phyloP scores from a whole-genome alignment of 441 rosid genomes.

The Rhodomyrtus psidioides region DNA sequence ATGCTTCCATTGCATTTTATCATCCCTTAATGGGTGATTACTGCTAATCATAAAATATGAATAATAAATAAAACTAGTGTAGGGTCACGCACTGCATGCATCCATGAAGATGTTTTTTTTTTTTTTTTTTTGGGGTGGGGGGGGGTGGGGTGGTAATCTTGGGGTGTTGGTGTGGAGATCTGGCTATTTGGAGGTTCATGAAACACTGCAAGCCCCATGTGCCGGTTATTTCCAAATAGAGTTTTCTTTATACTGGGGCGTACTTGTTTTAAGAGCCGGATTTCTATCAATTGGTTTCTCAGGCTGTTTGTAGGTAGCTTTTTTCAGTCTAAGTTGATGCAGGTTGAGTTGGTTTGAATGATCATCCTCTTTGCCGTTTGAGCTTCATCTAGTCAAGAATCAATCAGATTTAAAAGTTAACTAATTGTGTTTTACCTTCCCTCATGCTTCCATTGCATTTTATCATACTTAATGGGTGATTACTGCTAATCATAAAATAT shows the following conservation, averaged over 20 bases:
- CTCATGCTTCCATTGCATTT: not conserved
- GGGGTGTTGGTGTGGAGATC: not conserved
- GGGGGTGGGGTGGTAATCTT: no score
- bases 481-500: not conserved
- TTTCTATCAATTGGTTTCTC: not conserved
- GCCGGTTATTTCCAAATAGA: not conserved
- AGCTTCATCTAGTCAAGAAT: not conserved
- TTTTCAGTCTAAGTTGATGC: not conserved
- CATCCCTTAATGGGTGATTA: not conserved
- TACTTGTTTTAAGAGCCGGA: not conserved
- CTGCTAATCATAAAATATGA: not conserved
- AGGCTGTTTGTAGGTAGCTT: not conserved
- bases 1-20: not conserved
- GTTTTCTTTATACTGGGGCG: not conserved
- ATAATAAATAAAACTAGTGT: not conserved
- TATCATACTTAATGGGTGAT: not conserved
- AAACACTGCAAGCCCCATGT: not conserved
- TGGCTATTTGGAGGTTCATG: not conserved
- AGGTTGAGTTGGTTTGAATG: not conserved
- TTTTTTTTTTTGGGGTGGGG: no score
- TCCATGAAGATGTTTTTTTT: not conserved
- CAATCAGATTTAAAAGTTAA: not conserved
- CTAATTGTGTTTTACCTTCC: not conserved
- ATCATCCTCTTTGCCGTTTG: not conserved
- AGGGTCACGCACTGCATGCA: not conserved